Base-by-base conservation (phyloP, 495 filamentous ascomycete genomes). In the Talaromyces stipitatus region DNA sequence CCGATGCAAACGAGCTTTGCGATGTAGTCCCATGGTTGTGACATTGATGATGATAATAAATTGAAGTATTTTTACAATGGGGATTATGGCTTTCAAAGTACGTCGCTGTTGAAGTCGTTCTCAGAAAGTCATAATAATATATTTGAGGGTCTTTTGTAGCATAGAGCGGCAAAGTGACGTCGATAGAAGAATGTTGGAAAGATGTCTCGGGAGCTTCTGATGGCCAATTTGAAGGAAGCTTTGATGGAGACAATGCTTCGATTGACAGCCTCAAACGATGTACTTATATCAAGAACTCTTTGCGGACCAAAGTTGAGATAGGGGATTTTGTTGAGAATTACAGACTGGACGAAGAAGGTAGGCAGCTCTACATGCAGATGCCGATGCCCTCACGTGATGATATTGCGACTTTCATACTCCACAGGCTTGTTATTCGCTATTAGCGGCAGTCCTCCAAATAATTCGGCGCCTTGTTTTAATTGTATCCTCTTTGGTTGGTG, bases 1-100 rank as follows among this genome's bases (percentile, higher is more conserved):
- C 94, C 94, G 66, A 98, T 91, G 74, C 90, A 95, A 67, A 97
- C 92, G 65, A 98, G 87, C 75, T 97, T 97, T 70, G 92, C 91
- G 67, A 97, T 97, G 77, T 95, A 97, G 76, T 97, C 90, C 92
- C 92, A 97, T 77, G 91, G 81, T 69, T 83, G 82, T 69, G 83
- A 78, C 83, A 86, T 48, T 46, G 30, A 33, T 85, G 68, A 80
- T 82, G 80, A 72, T 63, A 59, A 52, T 22, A 64, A 12, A 0
- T n/a, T 22, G 23, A 20, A 12, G 16, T 26, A 11, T 2, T 27
- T 36, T 14, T 9, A 26, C 28, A n/a, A 56, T 48, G 57, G 46
- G 2, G 18, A 10, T 47, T 23, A 10, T 26, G 30, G 12, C 12
- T 11, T 47, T 3, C 16, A 3, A 18, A 0, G 10, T 11, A 26